Evolutionary conservation across 108 stramenopile genomes (phyloP).

Genomic region (Nitzschia sp.): DNA sequence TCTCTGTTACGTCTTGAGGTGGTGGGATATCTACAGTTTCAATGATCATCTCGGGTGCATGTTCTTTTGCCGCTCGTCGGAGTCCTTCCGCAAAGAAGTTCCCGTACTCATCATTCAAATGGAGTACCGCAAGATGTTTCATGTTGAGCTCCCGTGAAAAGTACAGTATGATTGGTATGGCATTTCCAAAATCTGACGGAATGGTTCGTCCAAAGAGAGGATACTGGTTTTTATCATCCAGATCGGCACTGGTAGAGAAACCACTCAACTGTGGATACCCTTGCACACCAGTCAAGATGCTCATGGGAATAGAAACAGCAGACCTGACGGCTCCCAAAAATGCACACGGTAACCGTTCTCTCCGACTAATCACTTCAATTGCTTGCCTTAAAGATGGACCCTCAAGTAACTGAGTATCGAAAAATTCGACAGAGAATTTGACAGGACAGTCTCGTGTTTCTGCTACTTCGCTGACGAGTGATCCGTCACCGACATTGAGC

Average conservation of each 20-base stretch:
- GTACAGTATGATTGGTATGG: constrained; percentile 31
- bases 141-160: constrained; percentile 12
- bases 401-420: background rate
- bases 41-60: constrained; percentile 38
- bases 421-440: constrained; percentile 34
- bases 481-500: constrained; percentile 53
- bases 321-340: constrained; percentile 50
- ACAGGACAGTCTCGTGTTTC: constrained; percentile 37
- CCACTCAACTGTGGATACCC: constrained; percentile 59
- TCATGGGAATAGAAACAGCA: constrained; percentile 46
- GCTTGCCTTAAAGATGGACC: background rate
- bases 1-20: background rate
- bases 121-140: constrained; percentile 38
- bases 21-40: background rate
- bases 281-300: constrained; percentile 43
- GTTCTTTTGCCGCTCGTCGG: constrained; percentile 16
- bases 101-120: constrained; percentile 54
- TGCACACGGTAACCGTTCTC: constrained; percentile 38
- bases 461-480: constrained; percentile 34
- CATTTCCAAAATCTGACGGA: constrained; percentile 39
- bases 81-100: constrained; percentile 46
- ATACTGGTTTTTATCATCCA: constrained; percentile 41
- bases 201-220: constrained; percentile 59
- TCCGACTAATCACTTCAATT: background rate
- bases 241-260: constrained; percentile 27